Evolutionary conservation across 176 grass and related monocot genomes (phyloP).

Genomic region (Avena eriantha): DNA sequence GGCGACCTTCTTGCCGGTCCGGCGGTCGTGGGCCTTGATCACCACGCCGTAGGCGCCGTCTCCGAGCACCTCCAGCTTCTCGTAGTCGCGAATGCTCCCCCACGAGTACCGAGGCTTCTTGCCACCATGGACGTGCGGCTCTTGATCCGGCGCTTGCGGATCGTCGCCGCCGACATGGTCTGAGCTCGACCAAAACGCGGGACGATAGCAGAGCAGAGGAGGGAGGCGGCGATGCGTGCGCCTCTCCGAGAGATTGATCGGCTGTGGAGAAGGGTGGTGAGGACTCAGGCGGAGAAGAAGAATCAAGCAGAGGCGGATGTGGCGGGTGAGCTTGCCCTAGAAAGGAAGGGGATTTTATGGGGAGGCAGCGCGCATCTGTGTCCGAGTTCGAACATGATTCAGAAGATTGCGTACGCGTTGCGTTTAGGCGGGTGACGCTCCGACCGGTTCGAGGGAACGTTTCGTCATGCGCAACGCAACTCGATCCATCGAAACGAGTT

Average conservation of each 20-base stretch:
- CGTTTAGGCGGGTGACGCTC: neutral
- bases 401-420: neutral
- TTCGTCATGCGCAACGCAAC: too few relatives aligned
- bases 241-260: neutral
- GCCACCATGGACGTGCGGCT: neutral
- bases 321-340: neutral
- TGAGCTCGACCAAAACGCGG: neutral
- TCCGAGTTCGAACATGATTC: neutral
- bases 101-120: neutral
- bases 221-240: neutral
- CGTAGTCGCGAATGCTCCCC: neutral
- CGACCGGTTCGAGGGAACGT: neutral
- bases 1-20: neutral
- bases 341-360: neutral
- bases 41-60: neutral
- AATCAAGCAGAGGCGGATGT: neutral
- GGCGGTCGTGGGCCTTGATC: neutral
- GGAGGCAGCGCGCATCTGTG: too few relatives aligned
- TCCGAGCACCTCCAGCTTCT: neutral
- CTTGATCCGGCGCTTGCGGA: neutral
- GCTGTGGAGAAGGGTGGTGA: too few relatives aligned
- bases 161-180: neutral
- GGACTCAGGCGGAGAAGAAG: too few relatives aligned
- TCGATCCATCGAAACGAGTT: too few relatives aligned
- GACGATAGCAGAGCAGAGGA: neutral